phyloP scores from a whole-genome alignment of 768 basidiomycete species.

The Strobilomyces confusus region DNA sequence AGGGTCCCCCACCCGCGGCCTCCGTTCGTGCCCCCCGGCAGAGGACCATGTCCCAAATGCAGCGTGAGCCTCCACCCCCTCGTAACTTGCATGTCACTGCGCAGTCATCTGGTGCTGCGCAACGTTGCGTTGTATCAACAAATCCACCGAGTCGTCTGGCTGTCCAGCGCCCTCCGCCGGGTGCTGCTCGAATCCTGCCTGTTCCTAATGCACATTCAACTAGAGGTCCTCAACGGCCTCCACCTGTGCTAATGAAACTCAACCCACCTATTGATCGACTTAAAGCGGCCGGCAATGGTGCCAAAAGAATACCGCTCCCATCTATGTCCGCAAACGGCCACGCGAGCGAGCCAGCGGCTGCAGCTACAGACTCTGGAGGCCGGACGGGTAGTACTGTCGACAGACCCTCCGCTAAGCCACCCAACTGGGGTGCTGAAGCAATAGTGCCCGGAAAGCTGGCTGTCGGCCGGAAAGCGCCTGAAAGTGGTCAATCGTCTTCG shows the following conservation, averaged over 20 bases:
- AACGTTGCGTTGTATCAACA: slow-evolving; percentile 14
- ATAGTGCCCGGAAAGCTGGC: background rate
- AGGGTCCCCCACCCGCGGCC: background rate
- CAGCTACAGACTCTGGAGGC: background rate
- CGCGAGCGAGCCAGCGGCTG: background rate
- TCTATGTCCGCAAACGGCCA: slow-evolving; percentile 3
- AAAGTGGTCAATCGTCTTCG: slow-evolving; percentile 2
- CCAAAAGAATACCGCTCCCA: slow-evolving; percentile 32
- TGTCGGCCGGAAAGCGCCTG: slow-evolving; percentile 8
- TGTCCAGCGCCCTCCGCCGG: slow-evolving; percentile 5
- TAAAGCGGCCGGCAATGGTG: slow-evolving; percentile 28
- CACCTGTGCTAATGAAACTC: slow-evolving; percentile 21
- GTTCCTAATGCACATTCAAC: slow-evolving; percentile 1
- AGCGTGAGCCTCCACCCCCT: slow-evolving; percentile 13
- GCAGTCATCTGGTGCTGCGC: slow-evolving; percentile 19
- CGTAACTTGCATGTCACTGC: slow-evolving; percentile 13
- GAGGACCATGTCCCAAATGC: slow-evolving; percentile 18
- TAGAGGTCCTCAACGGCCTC: slow-evolving; percentile 26
- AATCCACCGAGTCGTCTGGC: slow-evolving; percentile 9
- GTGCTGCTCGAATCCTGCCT: slow-evolving; percentile 3
- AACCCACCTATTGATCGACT: slow-evolving; percentile 20
- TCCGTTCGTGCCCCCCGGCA: slow-evolving; percentile 14
- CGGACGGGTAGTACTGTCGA: background rate
- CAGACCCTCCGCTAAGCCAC: slow-evolving; percentile 10
- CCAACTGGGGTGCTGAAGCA: slow-evolving; percentile 4